Evolutionary conservation across 2,329 filamentous ascomycete genomes (phyloP).

Genomic region (Ophiostoma himal-ulmi): DNA sequence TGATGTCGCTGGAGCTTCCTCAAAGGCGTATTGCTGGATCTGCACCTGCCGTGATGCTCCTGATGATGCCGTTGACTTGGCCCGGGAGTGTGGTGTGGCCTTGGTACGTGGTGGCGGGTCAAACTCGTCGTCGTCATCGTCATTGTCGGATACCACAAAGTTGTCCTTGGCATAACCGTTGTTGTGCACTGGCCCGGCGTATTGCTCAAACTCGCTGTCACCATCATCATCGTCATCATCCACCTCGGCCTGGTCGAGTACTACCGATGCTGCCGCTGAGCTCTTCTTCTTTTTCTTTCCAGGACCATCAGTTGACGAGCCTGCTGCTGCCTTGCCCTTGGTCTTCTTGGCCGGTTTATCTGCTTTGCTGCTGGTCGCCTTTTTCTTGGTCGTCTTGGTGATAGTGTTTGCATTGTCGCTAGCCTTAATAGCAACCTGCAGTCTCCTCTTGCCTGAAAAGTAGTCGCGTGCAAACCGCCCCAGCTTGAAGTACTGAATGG

Average conservation of each 20-base stretch:
- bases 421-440: slow-evolving; percentile 39
- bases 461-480: slow-evolving; percentile 41
- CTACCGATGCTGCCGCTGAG: slow-evolving; percentile 21
- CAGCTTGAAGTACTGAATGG: slow-evolving; percentile 63
- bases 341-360: slow-evolving; percentile 23
- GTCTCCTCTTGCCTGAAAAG: slow-evolving; percentile 40
- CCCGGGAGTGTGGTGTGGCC: not conserved
- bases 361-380: not conserved
- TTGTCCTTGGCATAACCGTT: slow-evolving; percentile 44
- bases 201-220: slow-evolving; percentile 37
- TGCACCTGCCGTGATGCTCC: slow-evolving; percentile 26
- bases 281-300: slow-evolving; percentile 15
- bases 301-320: not conserved
- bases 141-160: slow-evolving; percentile 40
- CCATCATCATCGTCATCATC: slow-evolving; percentile 35
- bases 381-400: slow-evolving; percentile 12
- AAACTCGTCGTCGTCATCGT: slow-evolving; percentile 32
- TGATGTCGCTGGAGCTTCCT: slow-evolving; percentile 14
- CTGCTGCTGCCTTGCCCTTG: not conserved
- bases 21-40: slow-evolving; percentile 22
- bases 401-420: slow-evolving; percentile 25
- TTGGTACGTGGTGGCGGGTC: not conserved
- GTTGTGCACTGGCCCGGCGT: slow-evolving; percentile 32
- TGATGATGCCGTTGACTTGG: not conserved
- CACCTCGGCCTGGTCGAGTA: slow-evolving; percentile 34